Evolutionary conservation across 2,329 filamentous ascomycete genomes (phyloP), one percentile per base, ranked within the genome.

Genomic region (Aspergillus neoniger): DNA sequence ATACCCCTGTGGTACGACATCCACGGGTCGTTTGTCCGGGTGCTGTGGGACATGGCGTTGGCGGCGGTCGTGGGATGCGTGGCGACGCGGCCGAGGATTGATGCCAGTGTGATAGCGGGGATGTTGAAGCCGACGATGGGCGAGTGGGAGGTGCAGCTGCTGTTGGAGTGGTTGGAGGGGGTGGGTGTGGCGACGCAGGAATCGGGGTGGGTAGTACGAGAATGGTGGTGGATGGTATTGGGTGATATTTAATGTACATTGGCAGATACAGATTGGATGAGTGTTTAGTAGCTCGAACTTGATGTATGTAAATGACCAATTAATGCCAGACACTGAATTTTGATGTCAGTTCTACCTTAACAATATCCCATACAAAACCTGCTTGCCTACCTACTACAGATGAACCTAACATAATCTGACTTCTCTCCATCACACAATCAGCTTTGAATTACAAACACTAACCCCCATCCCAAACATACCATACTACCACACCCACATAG

Each of bases 1-100:
- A 75, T 80, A 21, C 81, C 81, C 0, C 56, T 82, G 14, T 83
- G 81, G 81, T 73, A 78, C 56, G 80, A 82, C 64, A 80, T 83
- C 53, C 78, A 82, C 57, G 76, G 75, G 0, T 67, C 74, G 14
- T 68, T 75, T 21, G 65, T 73, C 28, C 59, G 41, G 3, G 63
- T 70, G n/a, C 63, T 74, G 19, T 83, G 81, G 81, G 74, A 80
- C 10, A 69, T 76, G 53, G 74, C 75, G 10, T 60, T 80, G 12
- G 74, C 72, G 1, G 75, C 77, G 4, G 73, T 81, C 3, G 58
- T 82, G 3, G 76, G 79, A 1, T 70, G 76, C n/a, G 60, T 82
- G 14, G 74, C 75, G 8, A 67, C 76, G 10, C 68, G 80, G 5
- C 77, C 80, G 5, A 80, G 80, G 0, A 65, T 78, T 21, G 72